Evolutionary conservation across 2,329 filamentous ascomycete species (phyloP).

Genomic region (Coleophoma cylindrospora): DNA sequence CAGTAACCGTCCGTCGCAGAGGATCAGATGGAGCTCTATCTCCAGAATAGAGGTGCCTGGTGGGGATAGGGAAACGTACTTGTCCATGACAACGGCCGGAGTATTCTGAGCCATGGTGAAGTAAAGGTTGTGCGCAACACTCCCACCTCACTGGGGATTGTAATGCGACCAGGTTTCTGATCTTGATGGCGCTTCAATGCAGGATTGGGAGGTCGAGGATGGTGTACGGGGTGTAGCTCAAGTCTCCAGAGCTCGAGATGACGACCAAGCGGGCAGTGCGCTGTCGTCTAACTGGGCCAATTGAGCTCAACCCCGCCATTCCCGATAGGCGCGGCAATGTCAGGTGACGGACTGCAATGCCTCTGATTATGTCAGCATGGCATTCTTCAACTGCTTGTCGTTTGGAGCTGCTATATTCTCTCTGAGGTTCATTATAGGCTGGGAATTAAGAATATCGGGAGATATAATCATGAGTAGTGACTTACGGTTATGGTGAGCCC

Average conservation of each 20-base stretch:
- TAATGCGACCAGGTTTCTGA: conserved; percentile 15
- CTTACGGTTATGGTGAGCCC: too few relatives aligned
- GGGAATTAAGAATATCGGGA: too few relatives aligned
- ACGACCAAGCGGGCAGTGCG: conserved; percentile 12
- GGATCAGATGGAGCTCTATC: conserved; percentile 11
- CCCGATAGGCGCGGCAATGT: not conserved
- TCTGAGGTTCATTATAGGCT: too few relatives aligned
- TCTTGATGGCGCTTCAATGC: not conserved
- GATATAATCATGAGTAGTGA: too few relatives aligned
- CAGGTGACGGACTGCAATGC: not conserved
- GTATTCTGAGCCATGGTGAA: conserved; percentile 90
- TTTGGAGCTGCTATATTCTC: too few relatives aligned
- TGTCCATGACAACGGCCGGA: conserved; percentile 99
- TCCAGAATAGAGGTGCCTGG: conserved; percentile 3
- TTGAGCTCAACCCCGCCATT: conserved; percentile 1
- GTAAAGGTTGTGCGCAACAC: conserved; percentile 17
- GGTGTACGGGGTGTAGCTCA: not conserved
- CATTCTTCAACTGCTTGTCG: too few relatives aligned
- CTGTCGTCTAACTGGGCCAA: conserved; percentile 12
- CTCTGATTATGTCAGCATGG: too few relatives aligned
- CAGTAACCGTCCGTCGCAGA: conserved; percentile 10
- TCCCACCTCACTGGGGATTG: conserved; percentile 16
- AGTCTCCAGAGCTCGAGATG: conserved; percentile 5
- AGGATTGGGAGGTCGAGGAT: conserved; percentile 7
- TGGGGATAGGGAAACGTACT: conserved; percentile 60